phyloP scores from a whole-genome alignment of 1,139 yeast species.

The Suhomyces taliae region DNA sequence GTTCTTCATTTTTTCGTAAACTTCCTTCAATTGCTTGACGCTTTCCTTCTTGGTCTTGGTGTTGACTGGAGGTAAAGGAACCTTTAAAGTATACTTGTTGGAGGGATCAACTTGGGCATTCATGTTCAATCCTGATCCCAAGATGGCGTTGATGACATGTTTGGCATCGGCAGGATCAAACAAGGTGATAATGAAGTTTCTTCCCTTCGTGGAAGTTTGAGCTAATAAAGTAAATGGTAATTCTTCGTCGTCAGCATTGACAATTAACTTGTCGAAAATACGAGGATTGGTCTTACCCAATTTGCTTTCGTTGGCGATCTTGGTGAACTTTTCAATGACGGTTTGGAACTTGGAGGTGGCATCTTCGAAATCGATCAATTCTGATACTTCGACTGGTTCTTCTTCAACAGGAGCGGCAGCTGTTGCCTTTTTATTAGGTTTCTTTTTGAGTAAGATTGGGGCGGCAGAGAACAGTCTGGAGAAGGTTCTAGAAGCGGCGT shows the following conservation, averaged over 20 bases:
- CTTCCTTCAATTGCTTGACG: slow-evolving; percentile 59
- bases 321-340: slow-evolving; percentile 53
- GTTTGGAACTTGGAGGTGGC: slow-evolving; percentile 49
- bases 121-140: slow-evolving; percentile 68
- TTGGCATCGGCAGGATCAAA: slow-evolving; percentile 78
- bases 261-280: slow-evolving; percentile 60
- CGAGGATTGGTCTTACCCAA: slow-evolving; percentile 67
- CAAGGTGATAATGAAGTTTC: slow-evolving; percentile 70
- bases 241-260: slow-evolving; percentile 51
- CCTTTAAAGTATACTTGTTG: slow-evolving; percentile 70
- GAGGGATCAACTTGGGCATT: slow-evolving; percentile 76
- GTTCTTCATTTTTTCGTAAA: slow-evolving; percentile 63
- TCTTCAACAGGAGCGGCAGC: slow-evolving; percentile 3
- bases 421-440: slow-evolving; percentile 12
- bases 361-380: slow-evolving; percentile 36
- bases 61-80: slow-evolving; percentile 74
- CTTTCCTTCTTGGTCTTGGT: slow-evolving; percentile 63
- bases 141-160: slow-evolving; percentile 65
- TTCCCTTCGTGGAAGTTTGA: slow-evolving; percentile 66
- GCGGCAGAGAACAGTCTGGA: slow-evolving; percentile 3
- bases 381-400: slow-evolving; percentile 13
- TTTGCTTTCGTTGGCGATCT: slow-evolving; percentile 59
- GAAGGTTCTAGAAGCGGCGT: not conserved
- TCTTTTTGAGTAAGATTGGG: slow-evolving; percentile 15
- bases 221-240: slow-evolving; percentile 65